Evolutionary conservation across 495 filamentous ascomycete species (phyloP).

Genomic region (Xylaria telfairii): DNA sequence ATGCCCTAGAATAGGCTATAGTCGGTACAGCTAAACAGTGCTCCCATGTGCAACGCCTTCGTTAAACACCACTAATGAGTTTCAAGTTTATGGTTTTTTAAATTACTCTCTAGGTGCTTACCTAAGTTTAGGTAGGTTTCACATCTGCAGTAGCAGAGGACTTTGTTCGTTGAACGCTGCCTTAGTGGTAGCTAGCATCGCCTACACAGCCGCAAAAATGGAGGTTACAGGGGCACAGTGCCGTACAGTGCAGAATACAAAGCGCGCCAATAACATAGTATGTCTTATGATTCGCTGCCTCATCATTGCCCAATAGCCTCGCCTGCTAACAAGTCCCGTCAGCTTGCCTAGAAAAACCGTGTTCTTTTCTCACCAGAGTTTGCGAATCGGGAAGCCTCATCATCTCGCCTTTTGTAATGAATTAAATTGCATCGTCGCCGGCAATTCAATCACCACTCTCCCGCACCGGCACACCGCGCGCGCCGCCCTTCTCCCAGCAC

Average conservation of each 20-base stretch:
- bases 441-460: background rate
- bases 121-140: too few relatives aligned
- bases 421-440: background rate
- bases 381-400: background rate
- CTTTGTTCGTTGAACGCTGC: background rate
- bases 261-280: background rate
- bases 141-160: too few relatives aligned
- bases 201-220: background rate
- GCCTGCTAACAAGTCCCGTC: background rate
- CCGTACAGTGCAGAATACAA: background rate
- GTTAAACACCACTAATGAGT: background rate
- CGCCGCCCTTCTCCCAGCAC: slow-evolving; percentile 29
- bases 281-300: slow-evolving; percentile 9
- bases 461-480: background rate
- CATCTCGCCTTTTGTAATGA: background rate
- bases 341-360: slow-evolving; percentile 4
- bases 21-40: background rate
- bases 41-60: background rate
- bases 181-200: too few relatives aligned
- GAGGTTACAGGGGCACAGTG: background rate
- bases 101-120: background rate
- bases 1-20: background rate
- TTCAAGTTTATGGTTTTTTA: background rate
- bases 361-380: slow-evolving; percentile 3
- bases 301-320: slow-evolving; percentile 7